Conservation (phyloP, 345 rosid genomes). For the Gynandropsis gynandra region DNA sequence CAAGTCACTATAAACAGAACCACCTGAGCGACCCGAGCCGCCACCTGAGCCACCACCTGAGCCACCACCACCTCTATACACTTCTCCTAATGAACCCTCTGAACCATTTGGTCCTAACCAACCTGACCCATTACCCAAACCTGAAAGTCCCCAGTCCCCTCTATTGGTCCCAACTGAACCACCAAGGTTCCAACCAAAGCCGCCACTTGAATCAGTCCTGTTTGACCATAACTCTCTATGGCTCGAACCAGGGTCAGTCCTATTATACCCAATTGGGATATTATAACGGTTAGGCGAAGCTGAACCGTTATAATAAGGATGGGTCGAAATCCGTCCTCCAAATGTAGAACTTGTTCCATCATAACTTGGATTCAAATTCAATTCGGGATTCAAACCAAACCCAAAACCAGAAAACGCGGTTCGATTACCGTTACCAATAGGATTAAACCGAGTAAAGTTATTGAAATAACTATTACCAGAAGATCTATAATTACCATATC, state of each 20-base stretch:
- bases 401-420: constrained; percentile 63
- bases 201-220: constrained; percentile 44
- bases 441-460: constrained; percentile 68
- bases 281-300: constrained; percentile 53
- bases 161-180: constrained; percentile 59
- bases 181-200: constrained; percentile 50
- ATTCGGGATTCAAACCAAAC: constrained; percentile 60
- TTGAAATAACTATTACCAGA: constrained; percentile 60
- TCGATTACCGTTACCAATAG: constrained; percentile 56
- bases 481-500: constrained; percentile 48
- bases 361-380: constrained; percentile 52
- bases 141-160: constrained; percentile 63
- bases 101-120: constrained; percentile 47
- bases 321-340: constrained; percentile 48
- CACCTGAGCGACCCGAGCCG: too few species aligned
- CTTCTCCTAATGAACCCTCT: constrained; percentile 59
- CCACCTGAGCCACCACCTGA: too few species aligned
- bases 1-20: constrained; percentile 62
- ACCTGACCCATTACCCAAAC: constrained; percentile 30
- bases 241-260: constrained; percentile 51
- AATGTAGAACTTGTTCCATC: constrained; percentile 40
- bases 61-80: constrained; percentile 47
- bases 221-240: constrained; percentile 78
- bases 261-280: constrained; percentile 62
- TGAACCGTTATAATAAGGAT: constrained; percentile 38